A percentile compares a stretch with the other conserved stretches of the same genome.
Evolutionary conservation across 176 grass and related monocot species (phyloP).

Genomic region (Areca catechu): DNA sequence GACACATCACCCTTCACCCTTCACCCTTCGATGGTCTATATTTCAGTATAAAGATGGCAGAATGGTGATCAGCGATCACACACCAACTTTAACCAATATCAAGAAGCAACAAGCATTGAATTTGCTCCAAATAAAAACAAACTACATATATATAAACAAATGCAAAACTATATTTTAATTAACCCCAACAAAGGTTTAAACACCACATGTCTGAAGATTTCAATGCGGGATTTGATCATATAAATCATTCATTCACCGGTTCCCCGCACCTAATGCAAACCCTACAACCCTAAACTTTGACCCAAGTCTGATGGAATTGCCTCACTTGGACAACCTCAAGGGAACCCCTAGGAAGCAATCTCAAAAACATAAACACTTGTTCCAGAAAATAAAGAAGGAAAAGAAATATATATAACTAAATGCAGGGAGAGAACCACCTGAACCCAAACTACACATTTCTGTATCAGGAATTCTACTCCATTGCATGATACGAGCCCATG

Average conservation of each 20-base stretch:
- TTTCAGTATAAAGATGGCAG: no score
- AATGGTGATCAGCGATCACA: no score
- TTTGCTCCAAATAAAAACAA: no score
- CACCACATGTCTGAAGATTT: neutral
- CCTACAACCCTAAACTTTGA: neutral
- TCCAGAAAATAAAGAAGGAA: neutral
- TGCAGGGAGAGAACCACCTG: neutral
- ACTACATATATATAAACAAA: neutral
- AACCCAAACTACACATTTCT: no score
- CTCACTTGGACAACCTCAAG: neutral
- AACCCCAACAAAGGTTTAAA: neutral
- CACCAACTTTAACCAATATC: no score
- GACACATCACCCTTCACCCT: no score
- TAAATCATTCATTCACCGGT: neutral
- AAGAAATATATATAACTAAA: neutral
- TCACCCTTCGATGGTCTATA: no score
- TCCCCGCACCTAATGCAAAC: neutral
- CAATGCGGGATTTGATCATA: neutral
- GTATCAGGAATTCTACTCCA: no score
- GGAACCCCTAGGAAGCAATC: neutral
- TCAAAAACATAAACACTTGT: neutral
- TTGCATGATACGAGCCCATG: no score
- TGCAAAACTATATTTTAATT: slow-evolving; percentile 3
- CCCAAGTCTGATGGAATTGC: slow-evolving; percentile 2
- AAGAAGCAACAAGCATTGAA: no score